Percentiles rank a stretch among this genome's conserved stretches.
Conservation (phyloP, 805 yeast species). For the Cyberlindnera samutprakarnensis region DNA sequence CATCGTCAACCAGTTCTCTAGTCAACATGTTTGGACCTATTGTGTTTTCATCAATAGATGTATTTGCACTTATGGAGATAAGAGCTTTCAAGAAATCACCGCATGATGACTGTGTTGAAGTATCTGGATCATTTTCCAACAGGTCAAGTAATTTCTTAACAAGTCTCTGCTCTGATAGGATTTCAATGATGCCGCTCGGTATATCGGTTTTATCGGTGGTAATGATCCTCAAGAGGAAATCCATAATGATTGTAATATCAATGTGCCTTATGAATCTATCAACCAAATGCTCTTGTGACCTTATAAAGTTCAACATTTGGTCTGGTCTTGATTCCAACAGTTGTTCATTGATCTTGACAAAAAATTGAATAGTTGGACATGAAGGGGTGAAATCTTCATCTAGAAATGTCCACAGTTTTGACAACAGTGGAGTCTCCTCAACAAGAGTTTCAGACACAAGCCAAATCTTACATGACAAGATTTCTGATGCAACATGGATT, state of each 20-base stretch:
- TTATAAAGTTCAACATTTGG: slow-evolving; percentile 47
- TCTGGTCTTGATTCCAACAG: slow-evolving; percentile 71
- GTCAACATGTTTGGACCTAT: slow-evolving; percentile 93
- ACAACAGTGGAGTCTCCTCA: slow-evolving; percentile 56
- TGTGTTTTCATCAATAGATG: slow-evolving; percentile 66
- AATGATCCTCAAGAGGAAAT: slow-evolving; percentile 77
- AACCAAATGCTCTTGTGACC: slow-evolving; percentile 50
- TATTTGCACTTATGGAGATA: slow-evolving; percentile 91
- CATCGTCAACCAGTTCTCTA: slow-evolving; percentile 72
- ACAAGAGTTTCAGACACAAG: slow-evolving; percentile 82
- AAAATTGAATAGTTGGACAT: slow-evolving; percentile 70
- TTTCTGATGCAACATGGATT: slow-evolving; percentile 71
- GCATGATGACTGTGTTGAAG: slow-evolving; percentile 80
- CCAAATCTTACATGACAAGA: slow-evolving; percentile 87
- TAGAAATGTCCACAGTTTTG: slow-evolving; percentile 71
- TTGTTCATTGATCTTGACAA: slow-evolving; percentile 84
- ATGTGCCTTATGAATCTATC: slow-evolving; percentile 69
- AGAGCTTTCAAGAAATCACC: slow-evolving; percentile 92
- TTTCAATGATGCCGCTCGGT: slow-evolving; percentile 83
- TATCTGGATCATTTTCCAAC: slow-evolving; percentile 48
- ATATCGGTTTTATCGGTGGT: slow-evolving; percentile 87
- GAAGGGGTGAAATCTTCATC: slow-evolving; percentile 48
- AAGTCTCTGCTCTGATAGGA: slow-evolving; percentile 64
- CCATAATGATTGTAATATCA: slow-evolving; percentile 88
- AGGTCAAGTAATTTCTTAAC: slow-evolving; percentile 64